These are phyloP conservation scores for Comarum palustre DNA, from an alignment of 306 rosid genomes.

Conservation along the genomic window DNA sequence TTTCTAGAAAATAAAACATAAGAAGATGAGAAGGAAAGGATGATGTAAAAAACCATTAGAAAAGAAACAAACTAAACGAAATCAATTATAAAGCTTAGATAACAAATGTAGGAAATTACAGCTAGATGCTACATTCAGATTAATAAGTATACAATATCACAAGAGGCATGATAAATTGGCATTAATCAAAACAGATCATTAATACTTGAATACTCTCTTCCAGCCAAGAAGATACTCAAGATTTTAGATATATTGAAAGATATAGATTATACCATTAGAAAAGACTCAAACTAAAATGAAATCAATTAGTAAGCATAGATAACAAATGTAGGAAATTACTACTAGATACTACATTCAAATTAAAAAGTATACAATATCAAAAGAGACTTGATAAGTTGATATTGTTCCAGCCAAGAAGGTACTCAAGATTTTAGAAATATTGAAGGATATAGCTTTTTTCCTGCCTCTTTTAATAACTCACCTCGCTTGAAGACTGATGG, in stretches of 20 bases:
- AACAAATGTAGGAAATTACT: not conserved
- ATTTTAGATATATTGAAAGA: not conserved
- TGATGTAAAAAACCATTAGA: not conserved
- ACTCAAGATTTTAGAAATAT: not conserved
- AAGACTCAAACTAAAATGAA: not conserved
- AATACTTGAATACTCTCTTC: not conserved
- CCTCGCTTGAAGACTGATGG: conserved; percentile 50
- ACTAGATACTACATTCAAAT: not conserved
- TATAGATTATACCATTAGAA: not conserved
- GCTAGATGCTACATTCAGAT: not conserved
- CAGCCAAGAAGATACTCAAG: not conserved
- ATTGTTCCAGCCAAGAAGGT: not conserved
- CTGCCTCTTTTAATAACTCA: conserved; percentile 23
- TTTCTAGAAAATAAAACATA: not conserved
- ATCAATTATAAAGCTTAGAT: not conserved
- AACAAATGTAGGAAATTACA: not conserved
- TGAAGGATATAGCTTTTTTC: not conserved
- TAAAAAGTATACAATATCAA: not conserved
- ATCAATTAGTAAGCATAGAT: not conserved
- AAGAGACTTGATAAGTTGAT: not conserved
- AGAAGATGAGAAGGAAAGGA: not conserved
- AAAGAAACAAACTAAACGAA: not conserved
- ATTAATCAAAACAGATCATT: not conserved
- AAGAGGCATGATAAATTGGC: not conserved
- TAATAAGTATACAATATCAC: not conserved